phyloP scores from a whole-genome alignment of 192 early-diverging fungal species.

The Backusella parvicylindrica region DNA sequence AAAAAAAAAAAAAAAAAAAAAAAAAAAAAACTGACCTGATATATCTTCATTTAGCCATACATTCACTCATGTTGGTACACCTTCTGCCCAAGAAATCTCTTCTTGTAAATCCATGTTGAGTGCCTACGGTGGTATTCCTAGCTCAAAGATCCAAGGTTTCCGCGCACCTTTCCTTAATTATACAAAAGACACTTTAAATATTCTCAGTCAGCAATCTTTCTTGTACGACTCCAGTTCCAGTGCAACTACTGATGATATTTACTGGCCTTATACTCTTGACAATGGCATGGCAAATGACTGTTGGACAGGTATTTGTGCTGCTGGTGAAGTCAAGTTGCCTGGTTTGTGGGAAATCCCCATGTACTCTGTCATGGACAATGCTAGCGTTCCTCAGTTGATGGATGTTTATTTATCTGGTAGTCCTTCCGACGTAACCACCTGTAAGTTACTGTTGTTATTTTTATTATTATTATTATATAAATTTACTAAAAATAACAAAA shows the following conservation, averaged over 20 bases:
- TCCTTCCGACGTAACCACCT: slow-evolving; percentile 26
- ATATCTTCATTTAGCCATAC: slow-evolving; percentile 19
- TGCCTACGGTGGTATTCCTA: slow-evolving; percentile 57
- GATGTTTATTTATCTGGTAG: slow-evolving; percentile 48
- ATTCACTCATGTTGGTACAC: slow-evolving; percentile 30
- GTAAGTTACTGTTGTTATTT: slow-evolving; percentile 23
- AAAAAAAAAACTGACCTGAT: not conserved
- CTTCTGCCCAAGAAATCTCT: slow-evolving; percentile 38
- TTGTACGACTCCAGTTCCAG: slow-evolving; percentile 52
- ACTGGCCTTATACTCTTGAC: slow-evolving; percentile 70
- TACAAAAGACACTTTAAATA: slow-evolving; percentile 40
- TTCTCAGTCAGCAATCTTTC: slow-evolving; percentile 39
- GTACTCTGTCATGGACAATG: slow-evolving; percentile 45
- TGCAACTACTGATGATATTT: slow-evolving; percentile 35
- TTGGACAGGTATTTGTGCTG: slow-evolving; percentile 43
- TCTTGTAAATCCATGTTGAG: slow-evolving; percentile 38
- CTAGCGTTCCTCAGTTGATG: slow-evolving; percentile 35
- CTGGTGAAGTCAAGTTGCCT: slow-evolving; percentile 30
- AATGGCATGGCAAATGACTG: slow-evolving; percentile 60
- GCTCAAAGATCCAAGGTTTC: slow-evolving; percentile 55
- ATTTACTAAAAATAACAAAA: not conserved
- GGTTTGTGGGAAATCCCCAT: slow-evolving; percentile 70
- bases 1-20: slow-evolving; percentile 17
- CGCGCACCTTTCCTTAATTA: slow-evolving; percentile 63
- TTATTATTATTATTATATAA: not conserved